Evolutionary conservation across 2,329 filamentous ascomycete genomes (phyloP), one percentile per base, ranked within the genome.

Genomic region (Rutstroemia sp.): DNA sequence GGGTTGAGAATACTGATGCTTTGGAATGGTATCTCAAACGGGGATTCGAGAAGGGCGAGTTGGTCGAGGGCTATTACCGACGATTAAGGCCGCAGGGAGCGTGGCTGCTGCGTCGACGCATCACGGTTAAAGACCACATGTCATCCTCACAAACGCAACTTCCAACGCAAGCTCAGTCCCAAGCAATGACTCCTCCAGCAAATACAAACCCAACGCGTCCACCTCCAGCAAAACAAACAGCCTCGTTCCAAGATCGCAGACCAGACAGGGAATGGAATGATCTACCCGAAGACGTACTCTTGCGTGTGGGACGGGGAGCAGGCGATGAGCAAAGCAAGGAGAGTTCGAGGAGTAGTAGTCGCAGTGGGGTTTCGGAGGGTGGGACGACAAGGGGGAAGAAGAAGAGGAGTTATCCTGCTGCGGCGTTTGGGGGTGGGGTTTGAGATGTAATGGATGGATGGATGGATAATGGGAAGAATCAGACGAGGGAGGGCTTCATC

Each of bases 211-310:
- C 58, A 16, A 37, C 49, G 23, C 50, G 57, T 12, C 54, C 52
- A 37, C 5, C 18, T 9, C 42, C 61, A 19, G 49, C 59, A 23
- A 30, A 30, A 10, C 45, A 61, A 37, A 48, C 42, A 25, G 12
- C 30, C 10, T 85, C 81, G 1, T 86, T 77, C 67, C 82, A 85
- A 68, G 84, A 80, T 58, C 70, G 74, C 62, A 75, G 82, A 6
- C 78, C 83, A 2, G 77, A 80, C 19, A 80, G 71, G 30, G 83
- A 86, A 66, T 86, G 83, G 83, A 86, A 86, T 70, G 83, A 86
- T 65, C 65, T 86, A 9, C 83, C 83, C 0, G 73, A 75, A 9
- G 82, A 86, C 52, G 83, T 85, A 2, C 46, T 70, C 2, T 44
- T 57, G 9, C 57, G 46, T 16, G 30, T 58, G 12, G 37, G 65